Base-by-base conservation (phyloP, 75 land plant genomes). In the Cryptomeria japonica region DNA sequence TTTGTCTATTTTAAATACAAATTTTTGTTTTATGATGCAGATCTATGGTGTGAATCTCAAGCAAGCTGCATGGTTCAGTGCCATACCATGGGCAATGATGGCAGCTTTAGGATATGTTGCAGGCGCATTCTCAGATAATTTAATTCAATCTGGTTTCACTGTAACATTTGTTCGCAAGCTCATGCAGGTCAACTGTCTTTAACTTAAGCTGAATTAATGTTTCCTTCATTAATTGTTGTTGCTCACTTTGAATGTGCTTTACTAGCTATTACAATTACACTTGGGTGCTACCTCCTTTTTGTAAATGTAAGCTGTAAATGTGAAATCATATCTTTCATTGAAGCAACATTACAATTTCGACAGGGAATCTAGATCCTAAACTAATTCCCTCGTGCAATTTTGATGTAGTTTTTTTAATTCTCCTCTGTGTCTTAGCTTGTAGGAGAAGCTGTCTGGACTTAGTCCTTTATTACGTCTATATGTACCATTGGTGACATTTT, bases 61-160 rank as follows among this genome's bases (percentile, higher is more conserved):
- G 87, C 94, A 95, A 87, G 99, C 99, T 82, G 96, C 99, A 85
- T 98, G 99, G 99, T 98, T 95, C 92, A 98, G 99, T 93, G 99
- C 99, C 68, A 91, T 93, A 55, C 99, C 99, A 51, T 98, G 99
- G 99, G 92, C 94, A 82, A 91, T 95, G 94, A 98, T 98, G 99
- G 99, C 98, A 44, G 83, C 91, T 39, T 85, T 91, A 31, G 99
- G 99, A 85, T 98, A 91, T 83, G 83, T 95, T 77, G 99, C 96
- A 56, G 99, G 98, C 31, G 86, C 89, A 73, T 90, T 90, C 83
- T 96, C 99, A 34, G 99, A 98, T 78, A 83, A 88, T 68, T 87
- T 98, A 86, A 91, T 96, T 80, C 83, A 87, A 64, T 86, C 88
- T 42, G 97, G 99, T 53, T 79, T 80, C 37, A 91, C 89, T 80